Base-by-base conservation (phyloP, 345 rosid genomes). In the Populus nigra region DNA sequence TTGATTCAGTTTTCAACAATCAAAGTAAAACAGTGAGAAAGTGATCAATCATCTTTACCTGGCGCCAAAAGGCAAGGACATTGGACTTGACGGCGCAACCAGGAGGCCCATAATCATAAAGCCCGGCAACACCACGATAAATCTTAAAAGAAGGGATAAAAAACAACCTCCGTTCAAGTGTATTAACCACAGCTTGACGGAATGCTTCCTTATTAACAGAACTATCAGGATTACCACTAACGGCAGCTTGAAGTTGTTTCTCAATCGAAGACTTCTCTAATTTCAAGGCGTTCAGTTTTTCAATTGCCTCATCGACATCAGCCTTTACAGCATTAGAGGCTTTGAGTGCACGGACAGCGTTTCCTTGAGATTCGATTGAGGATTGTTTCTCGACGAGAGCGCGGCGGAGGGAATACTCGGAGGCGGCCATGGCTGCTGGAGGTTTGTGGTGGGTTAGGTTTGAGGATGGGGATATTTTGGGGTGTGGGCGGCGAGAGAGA, bases 31-130 rank as follows among this genome's bases (percentile, higher is more conserved):
- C 38, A 47, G 3, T 3, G 7, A 39, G 2, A n/a, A 0, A n/a
- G 29, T 11, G 63, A n/a, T 57, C 1, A 9, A 33, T 38, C 8
- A 36, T 12, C 73, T 8, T 45, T 78, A 91, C 98, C 90, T 94
- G 98, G 73, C 98, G 99, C 99, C 98, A 95, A 78, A 91, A 91
- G 69, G 90, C 85, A 41, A 95, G 92, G 47, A 95, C 93, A 71
- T 93, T 95, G 35, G 93, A 84, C 86, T 95, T 93, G 69, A 95
- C 90, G 7, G 96, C 87, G 80, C 96, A 91, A 3, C 99, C 99
- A 33, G 99, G 98, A 25, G 98, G 97, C 1, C 98, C 98, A 36
- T 89, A 93, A 84, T 95, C 99, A 68, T 88, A 95, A 62, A 95
- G 91, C 5, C 99, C 99, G 16, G 99, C 97, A 3, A 95, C 98